These are phyloP conservation scores for Hypoxylon cercidicola DNA, from an alignment of 495 filamentous ascomycete species.

Conservation along the genomic window DNA sequence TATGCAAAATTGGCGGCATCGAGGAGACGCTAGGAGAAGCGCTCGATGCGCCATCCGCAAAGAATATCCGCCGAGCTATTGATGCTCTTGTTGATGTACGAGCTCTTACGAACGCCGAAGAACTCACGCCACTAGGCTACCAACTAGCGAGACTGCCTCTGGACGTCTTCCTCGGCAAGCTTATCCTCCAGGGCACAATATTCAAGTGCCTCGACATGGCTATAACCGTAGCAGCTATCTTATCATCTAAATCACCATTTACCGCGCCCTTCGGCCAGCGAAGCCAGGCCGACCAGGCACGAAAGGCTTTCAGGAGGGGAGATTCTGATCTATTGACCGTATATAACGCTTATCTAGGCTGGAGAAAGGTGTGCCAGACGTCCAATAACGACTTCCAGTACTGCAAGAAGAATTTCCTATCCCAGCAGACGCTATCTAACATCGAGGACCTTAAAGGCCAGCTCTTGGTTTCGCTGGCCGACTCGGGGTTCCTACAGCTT, in stretches of 20 bases:
- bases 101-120: constrained; percentile 81
- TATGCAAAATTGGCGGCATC: constrained; percentile 91
- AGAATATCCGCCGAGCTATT: constrained; percentile 91
- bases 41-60: constrained; percentile 86
- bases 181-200: constrained; percentile 82
- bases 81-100: constrained; percentile 93
- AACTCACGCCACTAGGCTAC: constrained; percentile 84
- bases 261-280: constrained; percentile 83
- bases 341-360: constrained; percentile 91
- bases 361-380: constrained; percentile 78
- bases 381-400: constrained; percentile 80
- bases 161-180: constrained; percentile 93
- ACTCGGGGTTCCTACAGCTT: constrained; percentile 81
- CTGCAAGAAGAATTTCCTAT: constrained; percentile 92
- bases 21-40: constrained; percentile 90
- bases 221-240: constrained; percentile 88
- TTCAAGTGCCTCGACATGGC: constrained; percentile 92
- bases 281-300: constrained; percentile 78
- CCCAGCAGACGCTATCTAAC: constrained; percentile 79
- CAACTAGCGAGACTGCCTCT: constrained; percentile 90
- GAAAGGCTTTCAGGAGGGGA: constrained; percentile 80
- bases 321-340: constrained; percentile 92
- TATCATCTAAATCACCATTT: constrained; percentile 96
- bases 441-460: constrained; percentile 97
- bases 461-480: constrained; percentile 79